Evolutionary conservation across 805 yeast species (phyloP), one percentile per base, ranked within the genome.

Genomic region (Nakazawaea ambrosiae): DNA sequence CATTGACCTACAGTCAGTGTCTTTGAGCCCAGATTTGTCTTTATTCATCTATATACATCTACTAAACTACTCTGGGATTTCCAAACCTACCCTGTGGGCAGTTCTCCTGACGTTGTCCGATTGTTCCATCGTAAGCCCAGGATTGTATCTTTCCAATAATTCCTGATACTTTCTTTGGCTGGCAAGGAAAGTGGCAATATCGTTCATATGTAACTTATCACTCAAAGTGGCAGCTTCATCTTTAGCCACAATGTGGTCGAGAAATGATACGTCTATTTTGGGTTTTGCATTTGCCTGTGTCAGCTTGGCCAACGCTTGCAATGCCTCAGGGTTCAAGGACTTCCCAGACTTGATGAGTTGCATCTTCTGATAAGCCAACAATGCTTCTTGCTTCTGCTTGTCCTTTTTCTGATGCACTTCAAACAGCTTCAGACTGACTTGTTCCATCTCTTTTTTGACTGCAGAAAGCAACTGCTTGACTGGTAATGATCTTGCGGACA

Each of bases 1-100:
- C n/a, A n/a, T n/a, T n/a, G n/a, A n/a, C n/a, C n/a, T n/a, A n/a
- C n/a, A n/a, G n/a, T n/a, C n/a, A n/a, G n/a, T n/a, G n/a, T n/a
- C n/a, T n/a, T n/a, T n/a, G n/a, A n/a, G n/a, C n/a, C n/a, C n/a
- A n/a, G n/a, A n/a, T n/a, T n/a, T n/a, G n/a, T n/a, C n/a, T n/a
- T 22, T 22, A 22, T 7, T 22, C 10, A 22, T 10, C 24, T 34
- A 27, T 27, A 34, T 27, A 19, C 24, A 27, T 27, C n/a, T 19
- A 27, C 19, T 2, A 4, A 29, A 2, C 46, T 44, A 54, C 43
- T 67, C 65, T 6, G 87, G 88, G 11, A 81, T 62, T 37, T 76
- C 75, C 37, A 90, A 68, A 0, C 98, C 98, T n/a, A 90, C 98
- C 45, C 79, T 72, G 40, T 79, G 70, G 5, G 97, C 98, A 1